These are phyloP conservation scores for Lenzites betulinus DNA, from an alignment of 768 basidiomycete genomes.

Conservation along the genomic window DNA sequence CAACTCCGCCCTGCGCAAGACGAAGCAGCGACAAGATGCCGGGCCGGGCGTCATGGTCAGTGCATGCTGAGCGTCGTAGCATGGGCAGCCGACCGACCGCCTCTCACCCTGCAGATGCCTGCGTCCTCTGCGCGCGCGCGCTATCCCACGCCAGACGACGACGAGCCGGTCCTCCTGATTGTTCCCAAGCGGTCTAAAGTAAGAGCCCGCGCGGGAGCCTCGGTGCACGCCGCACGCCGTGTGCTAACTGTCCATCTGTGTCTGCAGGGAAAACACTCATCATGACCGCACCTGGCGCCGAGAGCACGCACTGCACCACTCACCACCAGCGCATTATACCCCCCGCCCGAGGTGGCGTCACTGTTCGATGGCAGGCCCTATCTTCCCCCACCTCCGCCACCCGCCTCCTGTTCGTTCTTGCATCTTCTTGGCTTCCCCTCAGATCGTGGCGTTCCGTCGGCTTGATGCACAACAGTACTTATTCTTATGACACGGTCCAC, in stretches of 20 bases:
- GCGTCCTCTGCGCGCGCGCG: conserved; percentile 4
- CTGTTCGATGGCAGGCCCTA: not conserved
- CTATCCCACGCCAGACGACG: conserved; percentile 26
- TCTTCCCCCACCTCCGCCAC: not conserved
- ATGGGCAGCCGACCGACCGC: conserved; percentile 3
- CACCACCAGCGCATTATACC: conserved; percentile 8
- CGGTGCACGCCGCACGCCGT: not conserved
- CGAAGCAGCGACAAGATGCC: conserved; percentile 27
- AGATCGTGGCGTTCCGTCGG: not conserved
- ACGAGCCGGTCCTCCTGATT: conserved; percentile 27
- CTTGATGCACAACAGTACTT: conserved; percentile 4
- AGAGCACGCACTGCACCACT: conserved; percentile 2
- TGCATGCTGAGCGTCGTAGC: conserved; percentile 2
- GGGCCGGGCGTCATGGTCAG: conserved; percentile 18
- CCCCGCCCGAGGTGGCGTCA: not conserved
- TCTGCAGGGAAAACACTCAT: conserved; percentile 15
- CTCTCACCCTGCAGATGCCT: conserved; percentile 1
- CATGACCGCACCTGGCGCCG: conserved; percentile 1
- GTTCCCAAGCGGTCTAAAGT: conserved; percentile 26
- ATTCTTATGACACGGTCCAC: conserved; percentile 10
- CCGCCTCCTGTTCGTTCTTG: not conserved
- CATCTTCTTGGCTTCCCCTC: not conserved
- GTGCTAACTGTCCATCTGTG: not conserved
- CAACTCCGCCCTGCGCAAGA: conserved; percentile 27
- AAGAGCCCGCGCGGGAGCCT: conserved; percentile 3